Conservation (phyloP, 1,139 yeast genomes). For the Sugiyamaella sp. region DNA sequence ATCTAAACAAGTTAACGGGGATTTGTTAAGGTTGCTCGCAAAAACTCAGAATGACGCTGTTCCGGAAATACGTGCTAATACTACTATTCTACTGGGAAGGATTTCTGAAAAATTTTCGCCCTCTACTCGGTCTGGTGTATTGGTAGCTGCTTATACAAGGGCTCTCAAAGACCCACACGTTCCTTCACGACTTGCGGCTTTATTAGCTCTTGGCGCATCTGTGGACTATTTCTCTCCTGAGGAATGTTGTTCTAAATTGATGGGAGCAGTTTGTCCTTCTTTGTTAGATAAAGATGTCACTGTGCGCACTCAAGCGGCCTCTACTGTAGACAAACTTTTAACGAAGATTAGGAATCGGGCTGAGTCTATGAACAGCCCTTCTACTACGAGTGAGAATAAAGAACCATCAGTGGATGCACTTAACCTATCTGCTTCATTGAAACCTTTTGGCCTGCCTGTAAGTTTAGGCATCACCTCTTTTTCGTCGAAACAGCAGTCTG, state of each 20-base stretch:
- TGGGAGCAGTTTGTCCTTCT: slow-evolving; percentile 85
- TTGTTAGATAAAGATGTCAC: slow-evolving; percentile 72
- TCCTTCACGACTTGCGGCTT: slow-evolving; percentile 76
- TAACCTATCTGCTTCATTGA: background rate
- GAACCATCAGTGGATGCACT: no score
- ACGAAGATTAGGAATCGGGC: slow-evolving; percentile 68
- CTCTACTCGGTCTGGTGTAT: slow-evolving; percentile 52
- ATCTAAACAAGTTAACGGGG: slow-evolving; percentile 85
- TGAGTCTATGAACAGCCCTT: slow-evolving; percentile 42
- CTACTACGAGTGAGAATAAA: background rate
- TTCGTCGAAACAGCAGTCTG: background rate
- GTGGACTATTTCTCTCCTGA: slow-evolving; percentile 70
- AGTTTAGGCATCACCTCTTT: background rate
- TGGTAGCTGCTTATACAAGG: slow-evolving; percentile 84
- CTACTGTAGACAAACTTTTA: slow-evolving; percentile 66
- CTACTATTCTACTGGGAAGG: slow-evolving; percentile 73
- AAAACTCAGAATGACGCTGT: slow-evolving; percentile 85
- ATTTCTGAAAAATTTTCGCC: slow-evolving; percentile 66
- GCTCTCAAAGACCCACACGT: slow-evolving; percentile 80
- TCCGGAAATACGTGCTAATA: slow-evolving; percentile 83
- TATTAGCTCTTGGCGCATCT: slow-evolving; percentile 70
- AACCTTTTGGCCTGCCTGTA: slow-evolving; percentile 6
- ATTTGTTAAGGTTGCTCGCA: slow-evolving; percentile 76
- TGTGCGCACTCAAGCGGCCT: slow-evolving; percentile 72
- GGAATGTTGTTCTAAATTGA: slow-evolving; percentile 77